Percentiles rank a stretch among this genome's conserved stretches.
These are phyloP conservation scores for Pleurotus giganteus DNA, from an alignment of 768 basidiomycete species.

Conservation along the genomic window DNA sequence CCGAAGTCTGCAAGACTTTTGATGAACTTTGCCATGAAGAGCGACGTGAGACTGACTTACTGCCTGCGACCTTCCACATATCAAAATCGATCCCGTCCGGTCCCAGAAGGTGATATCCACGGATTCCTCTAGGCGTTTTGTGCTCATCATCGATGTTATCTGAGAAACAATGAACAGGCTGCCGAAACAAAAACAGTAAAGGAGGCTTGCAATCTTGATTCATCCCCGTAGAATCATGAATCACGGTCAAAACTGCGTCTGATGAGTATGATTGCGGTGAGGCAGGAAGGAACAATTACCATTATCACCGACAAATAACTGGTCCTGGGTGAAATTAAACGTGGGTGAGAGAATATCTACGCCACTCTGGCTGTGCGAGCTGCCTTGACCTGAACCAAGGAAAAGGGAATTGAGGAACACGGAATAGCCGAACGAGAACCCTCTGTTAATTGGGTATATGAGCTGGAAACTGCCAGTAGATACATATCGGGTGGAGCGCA, in stretches of 20 bases:
- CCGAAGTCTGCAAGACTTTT: slow-evolving; percentile 27
- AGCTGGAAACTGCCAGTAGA: not conserved
- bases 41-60: slow-evolving; percentile 20
- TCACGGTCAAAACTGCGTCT: slow-evolving; percentile 27
- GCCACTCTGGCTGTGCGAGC: slow-evolving; percentile 28
- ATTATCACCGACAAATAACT: slow-evolving; percentile 26
- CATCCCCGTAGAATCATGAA: slow-evolving; percentile 35
- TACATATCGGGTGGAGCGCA: slow-evolving; percentile 4
- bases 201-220: slow-evolving; percentile 32
- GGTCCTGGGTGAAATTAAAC: slow-evolving; percentile 32
- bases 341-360: slow-evolving; percentile 30
- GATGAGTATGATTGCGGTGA: not conserved
- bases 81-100: slow-evolving; percentile 27
- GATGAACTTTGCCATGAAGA: not conserved
- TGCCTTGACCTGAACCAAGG: slow-evolving; percentile 39
- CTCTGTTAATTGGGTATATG: slow-evolving; percentile 17
- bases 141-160: slow-evolving; percentile 35
- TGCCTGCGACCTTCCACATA: slow-evolving; percentile 39
- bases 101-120: slow-evolving; percentile 53
- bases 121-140: slow-evolving; percentile 67
- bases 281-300: slow-evolving; percentile 14
- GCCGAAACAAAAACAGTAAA: not conserved
- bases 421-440: slow-evolving; percentile 43
- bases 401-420: slow-evolving; percentile 41
- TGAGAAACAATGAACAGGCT: slow-evolving; percentile 3